Conservation (phyloP, 2,329 filamentous ascomycete species). For the Penicillium occitanis region DNA sequence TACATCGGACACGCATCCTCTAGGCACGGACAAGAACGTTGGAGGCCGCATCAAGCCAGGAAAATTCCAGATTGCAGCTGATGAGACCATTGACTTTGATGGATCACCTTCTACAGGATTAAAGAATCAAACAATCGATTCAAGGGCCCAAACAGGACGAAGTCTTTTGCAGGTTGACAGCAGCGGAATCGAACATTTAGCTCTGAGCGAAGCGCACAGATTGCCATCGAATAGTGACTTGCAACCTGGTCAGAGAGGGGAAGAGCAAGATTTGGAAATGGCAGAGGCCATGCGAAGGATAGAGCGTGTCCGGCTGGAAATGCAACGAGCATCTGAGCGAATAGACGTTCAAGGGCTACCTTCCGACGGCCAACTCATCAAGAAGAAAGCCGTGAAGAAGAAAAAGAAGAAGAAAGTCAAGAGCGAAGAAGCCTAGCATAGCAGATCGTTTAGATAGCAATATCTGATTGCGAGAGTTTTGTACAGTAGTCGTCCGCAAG, state of each 20-base stretch:
- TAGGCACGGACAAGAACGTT: conserved; percentile 14
- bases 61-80: conserved; percentile 66
- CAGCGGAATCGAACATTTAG: conserved; percentile 72
- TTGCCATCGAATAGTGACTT: conserved; percentile 24
- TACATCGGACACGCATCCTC: conserved; percentile 46
- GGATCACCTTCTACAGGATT: conserved; percentile 42
- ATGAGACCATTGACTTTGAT: conserved; percentile 65
- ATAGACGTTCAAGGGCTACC: conserved; percentile 51
- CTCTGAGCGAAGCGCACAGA: conserved; percentile 56
- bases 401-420: conserved; percentile 24
- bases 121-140: conserved; percentile 29
- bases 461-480: conserved; percentile 1
- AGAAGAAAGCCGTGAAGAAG: conserved; percentile 56
- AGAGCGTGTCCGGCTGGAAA: conserved; percentile 79
- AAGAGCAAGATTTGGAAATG: conserved; percentile 91
- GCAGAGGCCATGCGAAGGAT: conserved; percentile 83
- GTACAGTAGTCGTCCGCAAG: conserved; percentile 12
- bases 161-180: conserved; percentile 82
- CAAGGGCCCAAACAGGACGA: conserved; percentile 47
- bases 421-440: not conserved
- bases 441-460: not conserved
- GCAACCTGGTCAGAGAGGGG: conserved; percentile 64
- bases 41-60: conserved; percentile 26
- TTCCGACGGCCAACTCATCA: conserved; percentile 51
- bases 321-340: conserved; percentile 59